A percentile compares a stretch with the other conserved stretches of the same genome.
These are phyloP conservation scores for Elongisporangium anandrum DNA, from an alignment of 352 stramenopile genomes.

Conservation along the genomic window DNA sequence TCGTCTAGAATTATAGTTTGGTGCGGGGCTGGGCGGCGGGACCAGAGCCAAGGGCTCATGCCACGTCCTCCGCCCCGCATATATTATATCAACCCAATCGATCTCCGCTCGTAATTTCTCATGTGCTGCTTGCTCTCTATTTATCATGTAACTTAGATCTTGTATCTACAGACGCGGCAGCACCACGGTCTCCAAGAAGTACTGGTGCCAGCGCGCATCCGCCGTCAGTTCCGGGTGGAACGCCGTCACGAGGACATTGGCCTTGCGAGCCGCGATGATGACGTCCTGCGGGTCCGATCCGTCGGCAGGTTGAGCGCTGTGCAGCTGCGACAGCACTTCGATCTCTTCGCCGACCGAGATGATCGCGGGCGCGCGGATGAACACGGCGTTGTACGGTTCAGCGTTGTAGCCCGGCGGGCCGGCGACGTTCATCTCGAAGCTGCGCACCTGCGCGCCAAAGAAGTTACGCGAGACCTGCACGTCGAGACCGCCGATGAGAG, in stretches of 20 bases:
- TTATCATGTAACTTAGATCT: neutral
- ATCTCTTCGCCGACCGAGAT: slow-evolving; percentile 88
- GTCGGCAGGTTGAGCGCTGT: slow-evolving; percentile 61
- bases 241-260: slow-evolving; percentile 92
- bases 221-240: slow-evolving; percentile 96
- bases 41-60: neutral
- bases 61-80: neutral
- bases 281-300: slow-evolving; percentile 76
- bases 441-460: slow-evolving; percentile 93
- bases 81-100: neutral
- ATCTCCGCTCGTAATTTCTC: neutral
- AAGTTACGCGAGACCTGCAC: slow-evolving; percentile 97
- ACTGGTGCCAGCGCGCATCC: slow-evolving; percentile 93
- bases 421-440: slow-evolving; percentile 62
- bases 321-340: slow-evolving; percentile 88
- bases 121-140: slow-evolving; percentile 1
- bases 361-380: slow-evolving; percentile 96
- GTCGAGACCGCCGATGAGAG: slow-evolving; percentile 93
- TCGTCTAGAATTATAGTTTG: slow-evolving; percentile 17
- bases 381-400: slow-evolving; percentile 91
- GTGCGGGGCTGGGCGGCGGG: slow-evolving; percentile 5
- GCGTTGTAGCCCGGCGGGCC: slow-evolving; percentile 51
- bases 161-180: slow-evolving; percentile 36
- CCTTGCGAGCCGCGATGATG: slow-evolving; percentile 78
- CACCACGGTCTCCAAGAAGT: slow-evolving; percentile 87